Evolutionary conservation across 2,329 filamentous ascomycete genomes (phyloP).

Genomic region (Ceratocystis colombiana): DNA sequence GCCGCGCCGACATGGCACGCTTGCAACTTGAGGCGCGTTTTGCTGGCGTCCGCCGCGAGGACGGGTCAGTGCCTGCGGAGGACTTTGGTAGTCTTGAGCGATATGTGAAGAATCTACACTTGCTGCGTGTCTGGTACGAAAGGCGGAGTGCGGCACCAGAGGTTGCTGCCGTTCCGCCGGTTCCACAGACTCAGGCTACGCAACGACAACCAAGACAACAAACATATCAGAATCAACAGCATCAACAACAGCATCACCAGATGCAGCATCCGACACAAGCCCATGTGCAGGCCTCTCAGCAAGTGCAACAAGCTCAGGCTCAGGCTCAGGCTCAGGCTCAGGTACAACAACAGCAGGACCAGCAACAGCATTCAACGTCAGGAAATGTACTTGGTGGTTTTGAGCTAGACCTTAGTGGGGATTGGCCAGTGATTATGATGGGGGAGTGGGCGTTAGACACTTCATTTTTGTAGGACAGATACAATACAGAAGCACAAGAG

Average conservation of each 20-base stretch:
- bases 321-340: background rate
- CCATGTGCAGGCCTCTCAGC: background rate
- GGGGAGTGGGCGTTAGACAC: conserved; percentile 25
- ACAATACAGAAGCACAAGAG: no score
- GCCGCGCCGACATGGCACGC: conserved; percentile 22
- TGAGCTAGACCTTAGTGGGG: conserved; percentile 20
- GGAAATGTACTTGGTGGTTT: conserved; percentile 10
- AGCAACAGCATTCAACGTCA: background rate
- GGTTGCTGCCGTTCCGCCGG: conserved; percentile 14
- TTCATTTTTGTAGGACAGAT: conserved; percentile 16
- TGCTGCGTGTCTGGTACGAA: conserved; percentile 25
- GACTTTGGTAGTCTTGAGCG: conserved; percentile 25
- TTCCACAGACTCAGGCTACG: background rate
- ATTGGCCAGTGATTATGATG: conserved; percentile 25
- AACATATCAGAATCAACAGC: background rate
- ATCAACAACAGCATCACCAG: conserved; percentile 1
- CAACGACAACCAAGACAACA: background rate
- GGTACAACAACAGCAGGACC: conserved; percentile 1
- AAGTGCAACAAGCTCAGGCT: background rate
- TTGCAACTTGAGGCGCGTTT: conserved; percentile 24
- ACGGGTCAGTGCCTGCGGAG: conserved; percentile 19
- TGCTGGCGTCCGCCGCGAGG: conserved; percentile 21
- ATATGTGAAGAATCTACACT: conserved; percentile 24
- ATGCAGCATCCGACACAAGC: background rate
- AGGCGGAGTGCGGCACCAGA: conserved; percentile 23